Conservation (phyloP, 2,329 filamentous ascomycete genomes). For the Pestalotiopsis sp. region DNA sequence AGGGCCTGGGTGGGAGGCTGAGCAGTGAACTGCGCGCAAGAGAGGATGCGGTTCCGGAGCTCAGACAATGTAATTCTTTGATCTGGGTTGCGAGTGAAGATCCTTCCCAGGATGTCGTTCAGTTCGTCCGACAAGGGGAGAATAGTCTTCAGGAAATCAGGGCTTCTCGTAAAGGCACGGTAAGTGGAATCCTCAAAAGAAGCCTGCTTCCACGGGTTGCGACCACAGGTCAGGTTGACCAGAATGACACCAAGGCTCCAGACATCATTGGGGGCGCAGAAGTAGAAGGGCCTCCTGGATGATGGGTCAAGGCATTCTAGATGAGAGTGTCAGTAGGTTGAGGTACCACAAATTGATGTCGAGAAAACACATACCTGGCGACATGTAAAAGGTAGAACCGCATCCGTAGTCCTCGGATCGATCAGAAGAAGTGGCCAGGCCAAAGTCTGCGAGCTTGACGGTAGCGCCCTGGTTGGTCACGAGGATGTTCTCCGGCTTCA, state of each 20-base stretch:
- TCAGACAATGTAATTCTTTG: constrained; percentile 80
- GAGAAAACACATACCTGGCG: constrained; percentile 72
- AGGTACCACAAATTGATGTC: constrained; percentile 12
- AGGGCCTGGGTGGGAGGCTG: constrained; percentile 35
- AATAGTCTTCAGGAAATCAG: constrained; percentile 88
- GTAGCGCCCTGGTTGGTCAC: constrained; percentile 86
- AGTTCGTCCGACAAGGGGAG: constrained; percentile 87
- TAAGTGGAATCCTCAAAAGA: constrained; percentile 94
- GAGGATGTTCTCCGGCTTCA: constrained; percentile 98
- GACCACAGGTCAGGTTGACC: constrained; percentile 95
- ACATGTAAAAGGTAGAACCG: constrained; percentile 99
- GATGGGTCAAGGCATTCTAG: constrained; percentile 87
- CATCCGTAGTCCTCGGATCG: constrained; percentile 94
- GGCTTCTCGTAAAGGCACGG: constrained; percentile 81
- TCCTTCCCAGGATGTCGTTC: constrained; percentile 80
- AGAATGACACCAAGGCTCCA: constrained; percentile 98
- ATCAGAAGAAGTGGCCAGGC: constrained; percentile 82
- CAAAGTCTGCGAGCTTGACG: constrained; percentile 96
- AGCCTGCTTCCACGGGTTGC: constrained; percentile 98
- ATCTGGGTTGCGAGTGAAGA: constrained; percentile 84
- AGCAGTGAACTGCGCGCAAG: constrained; percentile 73
- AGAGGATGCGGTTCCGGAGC: constrained; percentile 73
- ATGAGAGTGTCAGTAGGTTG: constrained; percentile 21
- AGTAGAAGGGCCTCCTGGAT: constrained; percentile 75
- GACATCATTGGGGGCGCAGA: constrained; percentile 91